Conservation (phyloP, 2,329 filamentous ascomycete genomes). For the Tolypocladium sp. region DNA sequence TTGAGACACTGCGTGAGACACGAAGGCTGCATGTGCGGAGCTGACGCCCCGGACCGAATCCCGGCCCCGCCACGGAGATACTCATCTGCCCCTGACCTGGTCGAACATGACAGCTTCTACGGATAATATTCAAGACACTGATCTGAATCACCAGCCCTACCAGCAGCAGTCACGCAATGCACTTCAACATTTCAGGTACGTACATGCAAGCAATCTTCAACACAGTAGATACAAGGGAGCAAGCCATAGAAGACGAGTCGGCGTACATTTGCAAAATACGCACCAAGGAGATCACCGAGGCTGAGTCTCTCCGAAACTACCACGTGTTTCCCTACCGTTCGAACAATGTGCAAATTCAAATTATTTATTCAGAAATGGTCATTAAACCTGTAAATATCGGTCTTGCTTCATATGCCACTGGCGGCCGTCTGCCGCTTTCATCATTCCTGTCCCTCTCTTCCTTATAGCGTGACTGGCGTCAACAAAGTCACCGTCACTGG, state of each 20-base stretch:
- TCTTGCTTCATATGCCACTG: not conserved
- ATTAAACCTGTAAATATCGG: not conserved
- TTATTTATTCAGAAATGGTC: not conserved
- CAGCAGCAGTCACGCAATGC: not conserved
- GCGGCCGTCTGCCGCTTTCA: not conserved
- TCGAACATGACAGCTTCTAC: not conserved
- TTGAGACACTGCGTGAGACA: not conserved
- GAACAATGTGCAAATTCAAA: not conserved
- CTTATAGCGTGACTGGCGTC: not conserved
- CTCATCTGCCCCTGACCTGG: not conserved
- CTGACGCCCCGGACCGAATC: not conserved
- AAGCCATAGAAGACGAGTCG: too few relatives aligned
- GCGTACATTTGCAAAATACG: too few relatives aligned
- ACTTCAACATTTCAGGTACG: too few relatives aligned
- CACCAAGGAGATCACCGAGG: too few relatives aligned
- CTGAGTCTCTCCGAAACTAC: too few relatives aligned
- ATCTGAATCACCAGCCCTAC: not conserved
- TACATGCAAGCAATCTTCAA: too few relatives aligned
- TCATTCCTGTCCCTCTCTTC: not conserved
- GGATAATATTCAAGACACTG: not conserved
- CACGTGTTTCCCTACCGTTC: too few relatives aligned
- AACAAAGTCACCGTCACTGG: conserved; percentile 29
- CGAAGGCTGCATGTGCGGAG: not conserved
- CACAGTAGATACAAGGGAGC: too few relatives aligned
- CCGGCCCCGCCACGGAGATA: not conserved